phyloP scores from a whole-genome alignment of 2,329 filamentous ascomycete species.

The Ceratocystis destructans region DNA sequence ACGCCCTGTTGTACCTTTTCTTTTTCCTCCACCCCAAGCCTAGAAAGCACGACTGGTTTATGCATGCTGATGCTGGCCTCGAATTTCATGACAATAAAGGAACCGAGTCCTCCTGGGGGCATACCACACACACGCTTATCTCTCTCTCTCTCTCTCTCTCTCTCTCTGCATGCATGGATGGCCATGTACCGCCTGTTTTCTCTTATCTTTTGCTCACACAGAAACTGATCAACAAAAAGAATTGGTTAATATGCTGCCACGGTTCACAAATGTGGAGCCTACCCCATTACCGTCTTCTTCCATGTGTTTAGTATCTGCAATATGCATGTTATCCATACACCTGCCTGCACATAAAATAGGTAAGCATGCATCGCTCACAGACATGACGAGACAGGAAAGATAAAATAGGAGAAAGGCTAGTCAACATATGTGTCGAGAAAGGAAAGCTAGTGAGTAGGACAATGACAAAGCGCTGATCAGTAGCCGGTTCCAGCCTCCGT shows the following conservation, averaged over 20 bases:
- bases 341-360: not conserved
- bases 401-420: too few relatives aligned
- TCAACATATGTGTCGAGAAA: not conserved
- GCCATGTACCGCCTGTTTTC: not conserved
- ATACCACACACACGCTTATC: not conserved
- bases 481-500: too few relatives aligned
- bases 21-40: not conserved
- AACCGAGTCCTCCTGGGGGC: not conserved
- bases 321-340: not conserved
- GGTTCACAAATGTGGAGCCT: slow-evolving; percentile 2
- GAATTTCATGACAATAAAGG: not conserved
- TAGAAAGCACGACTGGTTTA: not conserved
- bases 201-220: too few relatives aligned
- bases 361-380: not conserved
- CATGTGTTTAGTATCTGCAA: not conserved
- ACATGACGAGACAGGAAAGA: not conserved
- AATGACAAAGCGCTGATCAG: not conserved
- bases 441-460: not conserved
- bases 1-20: too few relatives aligned
- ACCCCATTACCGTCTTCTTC: not conserved
- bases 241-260: slow-evolving; percentile 13
- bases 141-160: not conserved
- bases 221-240: slow-evolving; percentile 1
- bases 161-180: not conserved
- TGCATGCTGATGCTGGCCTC: not conserved